Evolutionary conservation across 371 early-diverging fungal species (phyloP), one percentile per base, ranked within the genome.

Genomic region (Dinochytrium kinnereticum): DNA sequence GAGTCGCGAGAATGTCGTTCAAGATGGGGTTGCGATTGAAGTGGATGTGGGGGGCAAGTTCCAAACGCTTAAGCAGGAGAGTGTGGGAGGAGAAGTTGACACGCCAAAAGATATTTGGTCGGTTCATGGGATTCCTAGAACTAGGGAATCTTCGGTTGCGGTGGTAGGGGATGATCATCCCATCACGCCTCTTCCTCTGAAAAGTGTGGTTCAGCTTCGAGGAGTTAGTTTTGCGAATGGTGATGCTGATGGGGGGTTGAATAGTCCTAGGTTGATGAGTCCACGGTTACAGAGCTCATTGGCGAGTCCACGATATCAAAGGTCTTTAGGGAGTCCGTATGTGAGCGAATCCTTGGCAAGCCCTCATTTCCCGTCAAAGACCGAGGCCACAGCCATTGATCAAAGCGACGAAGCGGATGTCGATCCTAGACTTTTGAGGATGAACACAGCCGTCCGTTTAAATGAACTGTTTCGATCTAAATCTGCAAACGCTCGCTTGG

Each of bases 381-480:
- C 55, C 55, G 24, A n/a, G 17, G 5, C 26, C 13, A 13, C 55
- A 13, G 5, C 26, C 55, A 26, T 5, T 26, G 55, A 13, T 21
- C 5, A 7, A 21, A 7, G 7, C 26, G 37, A 61, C 30, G 34
- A 17, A 31, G 61, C 3, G 36, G 7, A 5, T 36, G 15, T 61
- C 2, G 31, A 26, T 28, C 55, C 59, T 21, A 5, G 71, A 15
- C 34, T 51, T 3, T 33, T 36, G 13, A 57, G 76, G 44, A 36
- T 68, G 67, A 71, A 74, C 40, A 68, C 75, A 21, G 76, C 77
- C 0, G 40, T 73, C 1, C 71, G 64, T 61, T 21, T 81, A 2
- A 81, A 81, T 53, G 13, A 30, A 44, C 49, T 81, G 31, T 76
- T 81, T 24, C 51, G 69, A 37, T 13, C 66, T 51, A 70, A 61